phyloP scores from a whole-genome alignment of 441 rosid species.

The Omphalea diandra region DNA sequence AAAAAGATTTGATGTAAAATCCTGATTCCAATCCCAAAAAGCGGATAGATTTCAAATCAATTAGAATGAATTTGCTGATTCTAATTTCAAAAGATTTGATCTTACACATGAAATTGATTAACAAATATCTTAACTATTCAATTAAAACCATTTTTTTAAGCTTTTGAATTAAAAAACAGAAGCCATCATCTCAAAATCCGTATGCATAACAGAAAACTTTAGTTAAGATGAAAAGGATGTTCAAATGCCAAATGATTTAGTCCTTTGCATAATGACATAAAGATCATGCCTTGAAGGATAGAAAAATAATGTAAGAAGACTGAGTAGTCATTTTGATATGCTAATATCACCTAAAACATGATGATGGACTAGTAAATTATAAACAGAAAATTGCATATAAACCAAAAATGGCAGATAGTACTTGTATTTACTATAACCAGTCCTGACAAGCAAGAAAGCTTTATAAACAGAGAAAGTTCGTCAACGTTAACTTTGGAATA shows the following conservation, averaged over 20 bases:
- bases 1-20: no score
- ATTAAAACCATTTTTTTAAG: background rate
- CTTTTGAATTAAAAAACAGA: background rate
- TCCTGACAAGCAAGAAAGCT: background rate
- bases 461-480: background rate
- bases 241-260: background rate
- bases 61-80: background rate
- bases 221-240: background rate
- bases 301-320: background rate
- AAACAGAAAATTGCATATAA: background rate
- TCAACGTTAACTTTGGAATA: background rate
- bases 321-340: background rate
- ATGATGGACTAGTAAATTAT: background rate
- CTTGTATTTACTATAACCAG: background rate
- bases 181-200: background rate
- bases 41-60: background rate
- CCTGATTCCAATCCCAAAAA: no score
- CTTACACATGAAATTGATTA: background rate
- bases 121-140: no score
- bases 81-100: background rate
- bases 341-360: constrained; percentile 1
- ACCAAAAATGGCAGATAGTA: background rate
- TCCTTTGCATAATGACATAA: background rate
- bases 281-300: background rate
- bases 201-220: constrained; percentile 10